Conservation (phyloP, 169 alveolate genomes). For the Plasmodium blacklocki region DNA sequence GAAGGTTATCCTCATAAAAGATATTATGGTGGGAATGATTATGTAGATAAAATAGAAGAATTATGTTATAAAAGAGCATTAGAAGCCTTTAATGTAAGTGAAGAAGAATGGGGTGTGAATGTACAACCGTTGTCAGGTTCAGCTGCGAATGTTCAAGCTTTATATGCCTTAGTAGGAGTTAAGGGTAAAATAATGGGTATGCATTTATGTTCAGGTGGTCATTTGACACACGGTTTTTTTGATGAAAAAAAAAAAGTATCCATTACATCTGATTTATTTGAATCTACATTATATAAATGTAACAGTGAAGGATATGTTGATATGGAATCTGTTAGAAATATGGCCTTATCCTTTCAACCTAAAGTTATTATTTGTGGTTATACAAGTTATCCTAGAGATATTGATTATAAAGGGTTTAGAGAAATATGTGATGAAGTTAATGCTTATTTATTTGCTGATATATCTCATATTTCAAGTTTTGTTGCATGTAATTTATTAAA, state of each 20-base stretch:
- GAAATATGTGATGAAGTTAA: constrained; percentile 95
- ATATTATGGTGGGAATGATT: constrained; percentile 94
- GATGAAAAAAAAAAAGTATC: constrained; percentile 93
- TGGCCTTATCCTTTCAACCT: constrained; percentile 89
- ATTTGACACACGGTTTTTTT: constrained; percentile 94
- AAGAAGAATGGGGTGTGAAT: constrained; percentile 97
- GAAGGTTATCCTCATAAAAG: constrained; percentile 98
- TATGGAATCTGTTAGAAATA: constrained; percentile 45
- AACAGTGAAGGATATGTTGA: constrained; percentile 80
- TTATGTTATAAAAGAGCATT: constrained; percentile 95
- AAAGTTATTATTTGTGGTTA: constrained; percentile 91
- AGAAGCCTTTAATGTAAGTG: constrained; percentile 93
- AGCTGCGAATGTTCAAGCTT: constrained; percentile 97
- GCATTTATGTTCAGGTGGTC: constrained; percentile 97
- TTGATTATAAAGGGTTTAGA: constrained; percentile 91
- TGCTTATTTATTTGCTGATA: constrained; percentile 96
- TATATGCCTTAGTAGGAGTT: constrained; percentile 95
- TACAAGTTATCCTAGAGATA: constrained; percentile 87
- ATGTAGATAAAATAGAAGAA: constrained; percentile 90
- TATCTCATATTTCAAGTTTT: constrained; percentile 97
- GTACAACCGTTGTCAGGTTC: constrained; percentile 98
- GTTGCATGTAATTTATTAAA: constrained; percentile 94
- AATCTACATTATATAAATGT: constrained; percentile 92
- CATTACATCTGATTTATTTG: constrained; percentile 95
- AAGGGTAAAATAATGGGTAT: constrained; percentile 97